A percentile compares a stretch with the other conserved stretches of the same genome.
Evolutionary conservation across 257 asterid species (phyloP).

Genomic region (Solanum pinnatisectum): DNA sequence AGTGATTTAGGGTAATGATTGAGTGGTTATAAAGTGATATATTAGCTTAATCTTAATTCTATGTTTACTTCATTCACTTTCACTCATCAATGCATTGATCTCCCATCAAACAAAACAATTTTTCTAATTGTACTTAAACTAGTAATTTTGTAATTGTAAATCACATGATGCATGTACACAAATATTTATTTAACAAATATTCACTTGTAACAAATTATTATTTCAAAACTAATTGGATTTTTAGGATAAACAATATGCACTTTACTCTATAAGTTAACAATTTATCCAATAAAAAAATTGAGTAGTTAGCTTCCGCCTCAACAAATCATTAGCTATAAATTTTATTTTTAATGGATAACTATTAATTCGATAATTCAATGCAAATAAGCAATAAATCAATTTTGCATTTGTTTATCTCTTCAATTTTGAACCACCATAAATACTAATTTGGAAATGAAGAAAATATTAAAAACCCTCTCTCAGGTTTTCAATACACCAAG

Average conservation of each 20-base stretch:
- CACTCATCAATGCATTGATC: background rate
- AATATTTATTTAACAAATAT: background rate
- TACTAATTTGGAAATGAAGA: background rate
- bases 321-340: background rate
- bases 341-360: too few species aligned
- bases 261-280: background rate
- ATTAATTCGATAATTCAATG: too few species aligned
- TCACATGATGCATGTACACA: background rate
- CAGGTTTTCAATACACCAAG: constrained; percentile 9
- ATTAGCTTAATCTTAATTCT: background rate
- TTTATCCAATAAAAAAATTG: too few species aligned
- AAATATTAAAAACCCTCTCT: constrained; percentile 21
- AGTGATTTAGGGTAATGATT: too few species aligned
- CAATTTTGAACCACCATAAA: too few species aligned
- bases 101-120: background rate
- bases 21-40: too few species aligned
- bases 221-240: background rate
- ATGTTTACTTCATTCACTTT: background rate
- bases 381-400: background rate
- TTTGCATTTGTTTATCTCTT: too few species aligned
- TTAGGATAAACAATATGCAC: background rate
- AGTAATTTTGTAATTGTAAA: too few species aligned
- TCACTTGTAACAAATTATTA: background rate
- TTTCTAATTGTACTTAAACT: too few species aligned
- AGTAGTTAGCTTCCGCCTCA: background rate